phyloP scores from a whole-genome alignment of 768 basidiomycete genomes.

The Favolaschia claudopus region DNA sequence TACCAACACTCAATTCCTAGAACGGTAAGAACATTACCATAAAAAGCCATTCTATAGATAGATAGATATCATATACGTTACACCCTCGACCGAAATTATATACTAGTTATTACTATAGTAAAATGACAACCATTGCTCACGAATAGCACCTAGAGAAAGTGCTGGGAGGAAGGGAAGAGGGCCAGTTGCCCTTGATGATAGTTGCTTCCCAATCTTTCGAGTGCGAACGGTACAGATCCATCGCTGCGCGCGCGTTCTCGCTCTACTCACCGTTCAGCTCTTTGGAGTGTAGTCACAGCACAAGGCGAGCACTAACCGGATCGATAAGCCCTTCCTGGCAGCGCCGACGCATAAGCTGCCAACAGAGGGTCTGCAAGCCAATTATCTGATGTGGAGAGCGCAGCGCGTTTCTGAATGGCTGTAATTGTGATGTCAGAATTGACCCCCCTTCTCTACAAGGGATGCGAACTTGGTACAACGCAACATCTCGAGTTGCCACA shows the following conservation, averaged over 20 bases:
- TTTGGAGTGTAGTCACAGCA: constrained; percentile 4
- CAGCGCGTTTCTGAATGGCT: constrained; percentile 80
- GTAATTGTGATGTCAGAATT: constrained; percentile 13
- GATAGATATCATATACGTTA: too few species aligned
- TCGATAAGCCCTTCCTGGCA: constrained; percentile 77
- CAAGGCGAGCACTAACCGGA: constrained; percentile 59
- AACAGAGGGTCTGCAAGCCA: constrained; percentile 81
- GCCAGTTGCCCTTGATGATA: constrained; percentile 72
- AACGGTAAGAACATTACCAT: constrained; percentile 7
- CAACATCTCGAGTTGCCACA: constrained; percentile 81
- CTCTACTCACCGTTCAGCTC: constrained; percentile 50
- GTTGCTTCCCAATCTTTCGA: constrained; percentile 71
- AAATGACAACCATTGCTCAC: background rate
- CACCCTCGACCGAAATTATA: too few species aligned
- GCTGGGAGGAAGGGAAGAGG: constrained; percentile 76
- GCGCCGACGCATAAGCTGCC: constrained; percentile 82
- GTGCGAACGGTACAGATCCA: constrained; percentile 65
- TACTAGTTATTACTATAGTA: too few species aligned
- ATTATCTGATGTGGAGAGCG: constrained; percentile 70
- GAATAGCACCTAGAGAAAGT: constrained; percentile 81
- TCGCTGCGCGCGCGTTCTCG: constrained; percentile 74
- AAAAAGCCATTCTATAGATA: background rate
- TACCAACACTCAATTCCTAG: constrained; percentile 1
- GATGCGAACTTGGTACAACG: constrained; percentile 63
- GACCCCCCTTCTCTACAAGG: background rate